These are phyloP conservation scores for Pleurotus sapidus DNA, from an alignment of 768 basidiomycete species.

Conservation along the genomic window DNA sequence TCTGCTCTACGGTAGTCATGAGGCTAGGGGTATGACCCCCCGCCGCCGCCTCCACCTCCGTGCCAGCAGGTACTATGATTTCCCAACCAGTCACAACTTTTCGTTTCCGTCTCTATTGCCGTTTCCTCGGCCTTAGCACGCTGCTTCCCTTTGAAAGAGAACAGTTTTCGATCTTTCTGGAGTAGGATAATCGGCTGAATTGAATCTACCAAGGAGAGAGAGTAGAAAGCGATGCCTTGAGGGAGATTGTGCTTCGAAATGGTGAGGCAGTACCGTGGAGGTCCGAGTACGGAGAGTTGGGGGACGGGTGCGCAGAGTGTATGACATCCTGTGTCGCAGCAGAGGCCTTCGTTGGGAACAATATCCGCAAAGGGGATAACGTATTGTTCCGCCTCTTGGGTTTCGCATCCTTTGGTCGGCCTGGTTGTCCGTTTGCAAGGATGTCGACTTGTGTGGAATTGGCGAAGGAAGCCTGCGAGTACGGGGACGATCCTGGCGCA, in stretches of 20 bases:
- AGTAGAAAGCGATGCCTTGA: slow-evolving; percentile 31
- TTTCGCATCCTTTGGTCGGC: no score
- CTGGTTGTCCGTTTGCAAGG: background rate
- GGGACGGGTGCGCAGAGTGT: slow-evolving; percentile 39
- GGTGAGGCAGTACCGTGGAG: slow-evolving; percentile 32
- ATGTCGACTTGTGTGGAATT: background rate
- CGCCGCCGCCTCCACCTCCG: no score
- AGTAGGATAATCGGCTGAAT: slow-evolving; percentile 10
- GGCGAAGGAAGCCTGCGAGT: background rate
- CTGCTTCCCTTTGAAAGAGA: slow-evolving; percentile 40
- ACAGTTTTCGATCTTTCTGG: slow-evolving; percentile 24
- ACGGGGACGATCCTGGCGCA: background rate
- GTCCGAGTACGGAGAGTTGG: slow-evolving; percentile 37
- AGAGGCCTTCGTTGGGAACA: slow-evolving; percentile 39
- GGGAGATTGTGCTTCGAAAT: slow-evolving; percentile 44
- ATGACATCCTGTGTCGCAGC: slow-evolving; percentile 28
- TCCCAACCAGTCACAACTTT: background rate
- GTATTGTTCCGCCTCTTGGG: slow-evolving; percentile 38
- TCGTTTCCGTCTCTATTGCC: slow-evolving; percentile 22
- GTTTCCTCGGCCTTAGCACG: slow-evolving; percentile 27
- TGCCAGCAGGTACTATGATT: background rate
- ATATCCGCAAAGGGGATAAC: slow-evolving; percentile 43
- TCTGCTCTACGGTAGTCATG: no score
- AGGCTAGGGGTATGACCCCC: no score
- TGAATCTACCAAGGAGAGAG: slow-evolving; percentile 32